These are phyloP conservation scores for Vanilla planifolia DNA, from an alignment of 106 monocot genomes.

Conservation along the genomic window DNA sequence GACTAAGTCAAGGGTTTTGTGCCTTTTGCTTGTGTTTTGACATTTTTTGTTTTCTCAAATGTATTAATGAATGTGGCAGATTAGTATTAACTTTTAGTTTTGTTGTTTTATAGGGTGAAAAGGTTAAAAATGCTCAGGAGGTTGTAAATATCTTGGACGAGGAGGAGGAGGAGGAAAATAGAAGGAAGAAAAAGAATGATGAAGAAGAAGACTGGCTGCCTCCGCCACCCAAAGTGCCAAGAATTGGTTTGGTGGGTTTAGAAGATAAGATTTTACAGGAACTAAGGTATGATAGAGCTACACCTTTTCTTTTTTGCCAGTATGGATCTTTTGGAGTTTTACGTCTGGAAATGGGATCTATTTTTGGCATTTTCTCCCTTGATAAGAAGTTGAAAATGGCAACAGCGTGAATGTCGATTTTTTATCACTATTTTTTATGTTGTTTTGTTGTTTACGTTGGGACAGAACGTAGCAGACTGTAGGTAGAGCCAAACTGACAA, in stretches of 20 bases:
- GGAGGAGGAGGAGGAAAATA: conserved; percentile 14
- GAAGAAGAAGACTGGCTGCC: conserved; percentile 73
- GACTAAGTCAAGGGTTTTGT: conserved; percentile 1
- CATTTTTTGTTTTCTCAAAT: background rate
- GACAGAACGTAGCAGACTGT: no score
- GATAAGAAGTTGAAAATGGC: no score
- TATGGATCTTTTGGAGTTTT: no score
- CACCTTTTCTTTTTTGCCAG: no score
- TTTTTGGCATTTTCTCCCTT: no score
- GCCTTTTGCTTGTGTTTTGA: background rate
- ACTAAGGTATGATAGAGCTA: conserved; percentile 41
- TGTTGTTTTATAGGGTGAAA: conserved; percentile 1
- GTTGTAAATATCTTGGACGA: conserved; percentile 17
- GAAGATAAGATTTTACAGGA: conserved; percentile 46
- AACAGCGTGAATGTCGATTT: no score
- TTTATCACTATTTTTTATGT: no score
- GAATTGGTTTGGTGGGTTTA: background rate
- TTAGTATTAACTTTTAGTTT: no score
- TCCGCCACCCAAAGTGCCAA: conserved; percentile 30
- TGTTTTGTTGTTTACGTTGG: no score
- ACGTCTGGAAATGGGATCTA: no score
- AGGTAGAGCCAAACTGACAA: no score
- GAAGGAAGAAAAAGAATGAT: conserved; percentile 9
- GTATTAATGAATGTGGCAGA: no score
- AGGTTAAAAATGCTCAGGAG: conserved; percentile 3